These are phyloP conservation scores for Isabelozyma heimii DNA, from an alignment of 805 yeast genomes.

Conservation along the genomic window DNA sequence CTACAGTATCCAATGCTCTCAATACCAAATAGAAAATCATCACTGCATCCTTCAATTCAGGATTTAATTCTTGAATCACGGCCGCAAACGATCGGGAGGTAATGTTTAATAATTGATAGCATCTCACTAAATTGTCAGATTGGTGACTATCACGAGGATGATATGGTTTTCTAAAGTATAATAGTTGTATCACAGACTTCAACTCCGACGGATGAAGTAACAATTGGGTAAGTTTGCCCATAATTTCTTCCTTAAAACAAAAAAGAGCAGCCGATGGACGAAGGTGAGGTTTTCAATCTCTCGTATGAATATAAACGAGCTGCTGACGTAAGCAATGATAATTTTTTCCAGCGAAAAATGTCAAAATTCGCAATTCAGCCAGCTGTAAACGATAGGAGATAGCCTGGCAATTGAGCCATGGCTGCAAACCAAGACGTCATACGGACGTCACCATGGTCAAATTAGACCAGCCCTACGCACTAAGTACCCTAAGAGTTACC, in stretches of 20 bases:
- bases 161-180: slow-evolving; percentile 50
- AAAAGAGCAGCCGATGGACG: neutral
- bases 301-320: neutral
- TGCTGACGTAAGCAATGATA: neutral
- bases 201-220: slow-evolving; percentile 70
- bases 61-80: slow-evolving; percentile 86
- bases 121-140: slow-evolving; percentile 42
- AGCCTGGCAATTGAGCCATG: neutral
- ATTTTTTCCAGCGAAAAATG: neutral
- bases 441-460: too few species aligned
- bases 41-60: slow-evolving; percentile 78
- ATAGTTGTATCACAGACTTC: slow-evolving; percentile 60
- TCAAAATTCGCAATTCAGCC: neutral
- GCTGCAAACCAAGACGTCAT: too few species aligned
- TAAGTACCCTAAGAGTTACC: too few species aligned
- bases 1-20: slow-evolving; percentile 92
- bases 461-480: too few species aligned
- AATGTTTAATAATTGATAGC: slow-evolving; percentile 61
- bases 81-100: slow-evolving; percentile 95
- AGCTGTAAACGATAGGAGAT: neutral
- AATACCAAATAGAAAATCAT: slow-evolving; percentile 82
- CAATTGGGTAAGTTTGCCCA: slow-evolving; percentile 63
- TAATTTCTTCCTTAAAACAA: slow-evolving; percentile 13
- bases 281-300: too few species aligned
- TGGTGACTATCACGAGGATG: slow-evolving; percentile 44